phyloP scores from a whole-genome alignment of 2,329 filamentous ascomycete species.

The Cyclaneusma minus region DNA sequence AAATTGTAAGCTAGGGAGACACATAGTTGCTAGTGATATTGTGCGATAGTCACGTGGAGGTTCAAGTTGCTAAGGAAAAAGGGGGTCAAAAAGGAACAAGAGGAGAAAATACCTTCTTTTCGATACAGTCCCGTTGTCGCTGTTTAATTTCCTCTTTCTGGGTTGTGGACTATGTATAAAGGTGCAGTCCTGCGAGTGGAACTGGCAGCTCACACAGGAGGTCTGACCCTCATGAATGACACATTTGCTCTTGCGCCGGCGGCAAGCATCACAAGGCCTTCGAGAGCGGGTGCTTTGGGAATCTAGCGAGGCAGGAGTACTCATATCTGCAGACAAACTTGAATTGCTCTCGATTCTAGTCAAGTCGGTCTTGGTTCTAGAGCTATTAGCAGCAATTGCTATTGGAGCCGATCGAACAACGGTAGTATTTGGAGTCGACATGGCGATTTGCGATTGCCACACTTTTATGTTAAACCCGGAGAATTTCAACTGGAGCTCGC shows the following conservation, averaged over 20 bases:
- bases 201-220: slow-evolving; percentile 61
- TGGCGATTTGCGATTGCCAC: slow-evolving; percentile 16
- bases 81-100: slow-evolving; percentile 6
- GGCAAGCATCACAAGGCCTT: slow-evolving; percentile 57
- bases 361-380: slow-evolving; percentile 27
- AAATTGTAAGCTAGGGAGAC: slow-evolving; percentile 27
- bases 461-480: too few species aligned
- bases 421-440: slow-evolving; percentile 37
- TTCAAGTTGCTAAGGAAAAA: background rate
- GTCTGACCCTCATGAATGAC: slow-evolving; percentile 62
- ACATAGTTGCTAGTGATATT: background rate
- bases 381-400: slow-evolving; percentile 47
- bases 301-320: slow-evolving; percentile 35
- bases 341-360: slow-evolving; percentile 23
- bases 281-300: slow-evolving; percentile 26
- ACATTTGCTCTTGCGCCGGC: slow-evolving; percentile 59
- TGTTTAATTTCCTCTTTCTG: slow-evolving; percentile 64
- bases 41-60: background rate
- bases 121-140: slow-evolving; percentile 35
- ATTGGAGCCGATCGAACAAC: slow-evolving; percentile 48
- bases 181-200: slow-evolving; percentile 65
- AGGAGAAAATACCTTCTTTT: slow-evolving; percentile 47
- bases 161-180: slow-evolving; percentile 62
- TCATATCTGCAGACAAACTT: slow-evolving; percentile 28
- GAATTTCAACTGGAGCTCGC: too few species aligned